These are phyloP conservation scores for Microdochium trichocladiopsis DNA, from an alignment of 2,329 filamentous ascomycete species.

Conservation along the genomic window DNA sequence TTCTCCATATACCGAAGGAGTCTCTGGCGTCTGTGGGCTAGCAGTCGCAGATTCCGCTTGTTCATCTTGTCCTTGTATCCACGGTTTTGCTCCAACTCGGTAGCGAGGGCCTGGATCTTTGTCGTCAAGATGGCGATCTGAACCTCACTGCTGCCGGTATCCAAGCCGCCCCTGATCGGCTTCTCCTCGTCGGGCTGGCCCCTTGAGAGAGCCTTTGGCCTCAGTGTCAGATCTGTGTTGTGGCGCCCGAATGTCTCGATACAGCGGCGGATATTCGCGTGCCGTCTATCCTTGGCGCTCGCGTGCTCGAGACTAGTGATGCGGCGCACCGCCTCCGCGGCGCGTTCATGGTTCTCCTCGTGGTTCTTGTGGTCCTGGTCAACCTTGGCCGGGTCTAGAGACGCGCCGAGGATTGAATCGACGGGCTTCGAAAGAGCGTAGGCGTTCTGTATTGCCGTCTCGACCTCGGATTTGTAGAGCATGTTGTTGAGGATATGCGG, in stretches of 20 bases:
- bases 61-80: conserved; percentile 88
- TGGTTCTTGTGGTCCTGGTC: conserved; percentile 32
- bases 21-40: conserved; percentile 88
- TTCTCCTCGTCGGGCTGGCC: conserved; percentile 31
- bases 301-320: conserved; percentile 74
- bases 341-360: conserved; percentile 54
- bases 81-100: conserved; percentile 58
- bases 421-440: conserved; percentile 59
- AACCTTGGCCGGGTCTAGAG: conserved; percentile 32
- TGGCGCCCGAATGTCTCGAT: conserved; percentile 87
- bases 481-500: conserved; percentile 66
- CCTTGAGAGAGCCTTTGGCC: conserved; percentile 47
- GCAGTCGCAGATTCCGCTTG: conserved; percentile 77
- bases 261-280: conserved; percentile 78
- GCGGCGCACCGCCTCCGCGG: conserved; percentile 67
- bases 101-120: conserved; percentile 79
- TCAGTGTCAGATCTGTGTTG: conserved; percentile 68
- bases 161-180: conserved; percentile 66
- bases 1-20: conserved; percentile 77
- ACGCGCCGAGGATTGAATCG: conserved; percentile 19
- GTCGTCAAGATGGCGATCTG: conserved; percentile 92
- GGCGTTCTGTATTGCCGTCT: conserved; percentile 59
- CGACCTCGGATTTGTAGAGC: conserved; percentile 60
- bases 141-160: conserved; percentile 95
- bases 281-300: conserved; percentile 69